Evolutionary conservation across 345 rosid species (phyloP).

Genomic region (Garcia nutans): DNA sequence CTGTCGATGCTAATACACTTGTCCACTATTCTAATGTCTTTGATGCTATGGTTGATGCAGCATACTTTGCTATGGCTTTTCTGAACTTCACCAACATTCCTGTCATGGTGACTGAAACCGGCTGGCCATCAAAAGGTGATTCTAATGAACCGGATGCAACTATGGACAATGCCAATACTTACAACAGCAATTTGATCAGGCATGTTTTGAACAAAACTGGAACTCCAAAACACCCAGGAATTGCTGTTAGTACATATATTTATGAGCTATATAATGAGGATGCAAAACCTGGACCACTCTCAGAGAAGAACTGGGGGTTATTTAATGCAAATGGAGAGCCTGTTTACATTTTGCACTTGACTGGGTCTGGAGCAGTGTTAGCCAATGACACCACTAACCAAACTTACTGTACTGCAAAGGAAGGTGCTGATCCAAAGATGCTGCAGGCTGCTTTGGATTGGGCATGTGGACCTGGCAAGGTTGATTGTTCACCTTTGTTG

Average conservation of each 20-base stretch:
- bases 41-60: constrained; percentile 90
- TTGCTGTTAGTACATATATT: constrained; percentile 71
- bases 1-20: constrained; percentile 92
- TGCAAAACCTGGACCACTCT: constrained; percentile 59
- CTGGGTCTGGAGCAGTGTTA: constrained; percentile 50
- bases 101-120: constrained; percentile 76
- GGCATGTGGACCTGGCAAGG: constrained; percentile 99
- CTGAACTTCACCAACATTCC: constrained; percentile 85
- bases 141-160: constrained; percentile 74
- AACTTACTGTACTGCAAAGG: constrained; percentile 77
- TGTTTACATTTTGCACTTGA: constrained; percentile 66
- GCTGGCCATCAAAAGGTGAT: constrained; percentile 98
- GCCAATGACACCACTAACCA: constrained; percentile 95
- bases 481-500: constrained; percentile 70
- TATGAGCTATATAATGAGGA: constrained; percentile 98
- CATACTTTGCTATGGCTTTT: constrained; percentile 81
- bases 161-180: constrained; percentile 79
- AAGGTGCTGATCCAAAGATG: constrained; percentile 81
- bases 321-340: constrained; percentile 77
- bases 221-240: constrained; percentile 90
- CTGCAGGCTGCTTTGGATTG: constrained; percentile 96
- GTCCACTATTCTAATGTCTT: constrained; percentile 92
- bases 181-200: constrained; percentile 88
- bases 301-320: constrained; percentile 96
- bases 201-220: constrained; percentile 88